phyloP scores from a whole-genome alignment of 176 grass and related monocot genomes.

The Alopecurus myosuroides region DNA sequence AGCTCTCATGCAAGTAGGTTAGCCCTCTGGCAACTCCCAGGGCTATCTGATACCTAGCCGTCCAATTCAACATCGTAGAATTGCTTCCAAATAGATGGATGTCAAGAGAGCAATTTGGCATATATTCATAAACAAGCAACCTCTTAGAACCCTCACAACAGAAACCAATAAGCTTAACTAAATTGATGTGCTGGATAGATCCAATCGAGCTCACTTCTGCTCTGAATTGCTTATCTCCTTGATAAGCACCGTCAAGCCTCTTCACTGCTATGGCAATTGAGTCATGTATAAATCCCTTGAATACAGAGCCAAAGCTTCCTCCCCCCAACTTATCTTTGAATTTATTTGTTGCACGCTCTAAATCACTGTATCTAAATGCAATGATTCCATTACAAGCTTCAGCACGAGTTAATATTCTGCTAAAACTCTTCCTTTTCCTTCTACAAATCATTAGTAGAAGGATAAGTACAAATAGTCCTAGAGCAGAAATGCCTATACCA shows the following conservation, averaged over 20 bases:
- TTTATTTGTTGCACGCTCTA: constrained; percentile 41
- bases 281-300: constrained; percentile 31
- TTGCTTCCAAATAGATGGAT: neutral
- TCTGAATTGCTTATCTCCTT: neutral
- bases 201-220: neutral
- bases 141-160: neutral
- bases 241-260: constrained; percentile 17
- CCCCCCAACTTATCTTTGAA: constrained; percentile 47
- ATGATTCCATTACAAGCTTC: constrained; percentile 8
- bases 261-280: constrained; percentile 49
- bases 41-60: neutral
- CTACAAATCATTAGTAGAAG: constrained; percentile 12
- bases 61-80: neutral
- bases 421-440: neutral
- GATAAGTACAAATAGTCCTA: constrained; percentile 1
- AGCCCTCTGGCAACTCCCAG: neutral
- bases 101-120: constrained; percentile 25
- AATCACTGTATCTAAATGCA: constrained; percentile 33
- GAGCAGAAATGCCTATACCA: neutral
- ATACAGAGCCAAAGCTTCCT: constrained; percentile 54
- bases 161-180: neutral
- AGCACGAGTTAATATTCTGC: neutral
- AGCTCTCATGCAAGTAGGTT: neutral
- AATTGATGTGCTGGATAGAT: neutral
- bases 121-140: constrained; percentile 58